Evolutionary conservation across 768 basidiomycete genomes (phyloP).

Genomic region (Amanita molliuscula): DNA sequence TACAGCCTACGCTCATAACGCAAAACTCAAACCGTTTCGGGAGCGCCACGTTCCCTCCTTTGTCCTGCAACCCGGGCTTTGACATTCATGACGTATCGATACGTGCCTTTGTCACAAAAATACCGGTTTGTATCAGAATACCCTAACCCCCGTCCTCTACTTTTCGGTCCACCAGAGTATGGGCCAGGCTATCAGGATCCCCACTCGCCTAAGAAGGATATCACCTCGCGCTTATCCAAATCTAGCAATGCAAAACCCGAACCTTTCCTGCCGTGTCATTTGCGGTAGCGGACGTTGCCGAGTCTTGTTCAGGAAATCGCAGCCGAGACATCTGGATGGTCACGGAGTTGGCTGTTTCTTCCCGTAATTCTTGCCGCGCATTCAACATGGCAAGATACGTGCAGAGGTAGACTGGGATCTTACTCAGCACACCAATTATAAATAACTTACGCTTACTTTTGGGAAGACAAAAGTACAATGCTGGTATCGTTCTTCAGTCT

Average conservation of each 20-base stretch:
- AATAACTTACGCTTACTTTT: slow-evolving; percentile 41
- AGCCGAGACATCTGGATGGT: slow-evolving; percentile 35
- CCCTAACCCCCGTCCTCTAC: slow-evolving; percentile 2
- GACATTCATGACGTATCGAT: no score
- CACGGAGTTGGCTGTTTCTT: slow-evolving; percentile 20
- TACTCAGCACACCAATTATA: not conserved
- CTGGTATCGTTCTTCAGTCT: slow-evolving; percentile 12
- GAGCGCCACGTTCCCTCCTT: no score
- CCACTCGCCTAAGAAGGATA: no score
- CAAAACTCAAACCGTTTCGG: no score
- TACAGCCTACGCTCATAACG: no score
- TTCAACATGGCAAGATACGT: slow-evolving; percentile 48
- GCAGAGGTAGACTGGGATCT: slow-evolving; percentile 39
- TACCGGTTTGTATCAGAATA: not conserved
- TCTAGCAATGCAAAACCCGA: not conserved
- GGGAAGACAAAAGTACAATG: slow-evolving; percentile 42
- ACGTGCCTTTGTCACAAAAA: no score
- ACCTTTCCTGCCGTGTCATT: slow-evolving; percentile 12
- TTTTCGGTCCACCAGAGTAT: slow-evolving; percentile 12
- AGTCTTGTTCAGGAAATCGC: slow-evolving; percentile 10
- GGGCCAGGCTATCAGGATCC: slow-evolving; percentile 1
- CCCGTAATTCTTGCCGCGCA: slow-evolving; percentile 30
- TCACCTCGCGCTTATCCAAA: no score
- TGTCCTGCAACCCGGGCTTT: no score
- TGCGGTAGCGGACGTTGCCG: slow-evolving; percentile 7